phyloP scores from a whole-genome alignment of 2,329 filamentous ascomycete species.

The Aspergillus fructus region DNA sequence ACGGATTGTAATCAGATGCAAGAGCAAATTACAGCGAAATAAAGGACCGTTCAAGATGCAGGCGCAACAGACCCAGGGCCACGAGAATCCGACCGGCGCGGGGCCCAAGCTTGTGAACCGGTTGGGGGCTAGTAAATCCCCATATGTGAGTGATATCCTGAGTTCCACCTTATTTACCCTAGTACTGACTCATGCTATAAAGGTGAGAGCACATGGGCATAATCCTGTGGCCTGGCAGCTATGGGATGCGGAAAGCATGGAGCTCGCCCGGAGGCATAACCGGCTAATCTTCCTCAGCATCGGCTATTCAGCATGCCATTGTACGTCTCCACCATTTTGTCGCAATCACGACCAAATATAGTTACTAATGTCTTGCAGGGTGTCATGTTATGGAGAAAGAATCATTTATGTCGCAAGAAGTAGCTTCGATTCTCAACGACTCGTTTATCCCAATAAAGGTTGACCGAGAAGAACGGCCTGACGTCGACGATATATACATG shows the following conservation, averaged over 20 bases:
- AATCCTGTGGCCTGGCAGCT: constrained; percentile 92
- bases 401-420: constrained; percentile 79
- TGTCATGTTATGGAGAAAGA: constrained; percentile 91
- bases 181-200: constrained; percentile 16
- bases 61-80: constrained; percentile 22
- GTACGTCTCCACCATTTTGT: constrained; percentile 52
- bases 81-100: constrained; percentile 20
- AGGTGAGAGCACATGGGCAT: constrained; percentile 71
- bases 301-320: constrained; percentile 93
- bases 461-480: constrained; percentile 89
- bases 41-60: constrained; percentile 28
- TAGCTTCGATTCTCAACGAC: constrained; percentile 79
- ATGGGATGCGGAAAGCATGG: constrained; percentile 74
- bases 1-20: background rate
- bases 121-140: constrained; percentile 61
- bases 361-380: constrained; percentile 49
- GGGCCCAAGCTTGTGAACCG: constrained; percentile 52
- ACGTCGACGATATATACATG: constrained; percentile 96
- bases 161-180: background rate
- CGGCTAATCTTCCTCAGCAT: constrained; percentile 91
- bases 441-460: constrained; percentile 89
- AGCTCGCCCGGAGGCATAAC: constrained; percentile 75
- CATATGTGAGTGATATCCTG: constrained; percentile 57
- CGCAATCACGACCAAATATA: background rate
- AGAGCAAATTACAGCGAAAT: constrained; percentile 20